Evolutionary conservation across 257 asterid genomes (phyloP).

Genomic region (Avicennia marina): DNA sequence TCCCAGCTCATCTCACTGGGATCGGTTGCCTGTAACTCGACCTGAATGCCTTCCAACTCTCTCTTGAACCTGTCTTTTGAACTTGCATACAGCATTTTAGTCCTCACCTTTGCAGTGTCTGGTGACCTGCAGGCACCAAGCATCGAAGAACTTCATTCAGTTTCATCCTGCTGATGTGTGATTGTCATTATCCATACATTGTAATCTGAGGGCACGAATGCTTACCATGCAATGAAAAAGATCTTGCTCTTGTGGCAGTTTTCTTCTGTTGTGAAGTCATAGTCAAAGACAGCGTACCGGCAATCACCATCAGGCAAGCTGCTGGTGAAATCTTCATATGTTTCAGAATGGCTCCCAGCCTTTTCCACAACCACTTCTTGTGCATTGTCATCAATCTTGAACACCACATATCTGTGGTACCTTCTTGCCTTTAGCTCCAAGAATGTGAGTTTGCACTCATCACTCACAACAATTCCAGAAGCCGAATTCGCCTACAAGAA

Average conservation of each 20-base stretch:
- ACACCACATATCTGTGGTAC: slow-evolving; percentile 45
- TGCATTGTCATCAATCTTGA: slow-evolving; percentile 48
- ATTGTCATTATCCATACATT: no score
- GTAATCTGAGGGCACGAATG: no score
- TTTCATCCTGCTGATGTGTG: no score
- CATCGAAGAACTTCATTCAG: neutral
- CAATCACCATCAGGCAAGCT: slow-evolving; percentile 54
- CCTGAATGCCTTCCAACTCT: slow-evolving; percentile 66
- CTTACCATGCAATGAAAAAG: slow-evolving; percentile 60
- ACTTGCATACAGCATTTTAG: slow-evolving; percentile 76
- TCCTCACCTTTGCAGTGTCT: slow-evolving; percentile 52
- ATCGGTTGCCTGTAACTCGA: slow-evolving; percentile 72
- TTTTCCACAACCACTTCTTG: slow-evolving; percentile 57
- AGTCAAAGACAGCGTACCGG: slow-evolving; percentile 65
- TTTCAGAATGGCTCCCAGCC: slow-evolving; percentile 36
- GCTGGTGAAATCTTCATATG: slow-evolving; percentile 42
- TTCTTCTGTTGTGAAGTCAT: slow-evolving; percentile 62
- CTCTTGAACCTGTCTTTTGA: slow-evolving; percentile 69
- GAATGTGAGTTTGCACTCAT: slow-evolving; percentile 68
- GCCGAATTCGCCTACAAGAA: slow-evolving; percentile 51
- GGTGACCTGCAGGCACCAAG: slow-evolving; percentile 49
- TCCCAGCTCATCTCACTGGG: slow-evolving; percentile 82
- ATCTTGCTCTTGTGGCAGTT: slow-evolving; percentile 72
- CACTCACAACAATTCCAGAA: slow-evolving; percentile 63
- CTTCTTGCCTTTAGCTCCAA: slow-evolving; percentile 65